Conservation (phyloP, 352 stramenopile genomes). For the Globisporangium paddicum region DNA sequence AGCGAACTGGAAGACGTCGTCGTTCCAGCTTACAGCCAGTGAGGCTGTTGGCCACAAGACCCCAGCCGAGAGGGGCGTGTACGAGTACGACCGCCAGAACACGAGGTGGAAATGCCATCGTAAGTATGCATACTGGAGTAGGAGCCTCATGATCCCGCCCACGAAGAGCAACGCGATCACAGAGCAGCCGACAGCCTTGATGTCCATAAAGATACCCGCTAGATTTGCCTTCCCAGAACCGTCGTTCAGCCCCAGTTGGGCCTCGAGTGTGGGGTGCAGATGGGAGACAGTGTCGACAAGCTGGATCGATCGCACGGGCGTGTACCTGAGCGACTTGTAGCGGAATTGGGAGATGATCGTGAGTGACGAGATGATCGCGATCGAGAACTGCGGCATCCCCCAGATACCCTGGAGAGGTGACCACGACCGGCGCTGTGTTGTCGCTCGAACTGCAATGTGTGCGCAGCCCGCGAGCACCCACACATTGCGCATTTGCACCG, state of each 20-base stretch:
- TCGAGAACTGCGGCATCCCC: slow-evolving; percentile 19
- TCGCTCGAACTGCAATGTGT: neutral
- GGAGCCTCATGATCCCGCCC: neutral
- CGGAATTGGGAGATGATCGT: slow-evolving; percentile 12
- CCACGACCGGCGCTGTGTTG: neutral
- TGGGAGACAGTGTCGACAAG: neutral
- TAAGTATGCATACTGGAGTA: no score
- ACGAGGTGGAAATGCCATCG: neutral
- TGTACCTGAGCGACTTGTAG: neutral
- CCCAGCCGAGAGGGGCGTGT: neutral
- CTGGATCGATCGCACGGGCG: neutral
- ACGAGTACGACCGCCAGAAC: neutral
- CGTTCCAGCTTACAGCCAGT: slow-evolving; percentile 1
- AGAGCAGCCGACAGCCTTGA: neutral
- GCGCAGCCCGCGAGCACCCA: neutral
- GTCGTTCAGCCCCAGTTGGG: neutral
- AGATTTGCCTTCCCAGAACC: neutral
- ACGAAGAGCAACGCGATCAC: neutral
- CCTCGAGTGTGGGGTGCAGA: neutral
- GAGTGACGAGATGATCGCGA: slow-evolving; percentile 17
- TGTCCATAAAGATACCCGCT: neutral
- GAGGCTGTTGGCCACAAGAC: neutral
- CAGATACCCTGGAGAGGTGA: neutral
- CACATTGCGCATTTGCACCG: neutral
- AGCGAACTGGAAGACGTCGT: neutral